These are phyloP conservation scores for Epicoccum sorghinum DNA, from an alignment of 2,329 filamentous ascomycete genomes.

Conservation along the genomic window DNA sequence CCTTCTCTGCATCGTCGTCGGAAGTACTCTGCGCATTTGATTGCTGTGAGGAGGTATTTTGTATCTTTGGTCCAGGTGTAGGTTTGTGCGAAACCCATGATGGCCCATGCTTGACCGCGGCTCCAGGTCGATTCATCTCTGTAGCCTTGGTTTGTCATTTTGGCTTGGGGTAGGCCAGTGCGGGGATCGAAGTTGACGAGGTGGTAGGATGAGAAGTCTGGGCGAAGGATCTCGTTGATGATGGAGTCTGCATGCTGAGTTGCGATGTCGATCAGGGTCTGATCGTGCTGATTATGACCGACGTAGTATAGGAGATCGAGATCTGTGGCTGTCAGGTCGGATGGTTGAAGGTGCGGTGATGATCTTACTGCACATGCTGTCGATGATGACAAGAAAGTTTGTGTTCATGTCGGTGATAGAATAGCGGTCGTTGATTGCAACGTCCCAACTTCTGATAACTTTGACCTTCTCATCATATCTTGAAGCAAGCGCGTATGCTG, in stretches of 20 bases:
- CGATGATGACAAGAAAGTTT: slow-evolving; percentile 52
- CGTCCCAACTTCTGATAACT: slow-evolving; percentile 59
- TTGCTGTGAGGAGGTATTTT: slow-evolving; percentile 53
- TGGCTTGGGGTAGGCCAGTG: slow-evolving; percentile 52
- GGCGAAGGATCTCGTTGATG: slow-evolving; percentile 43
- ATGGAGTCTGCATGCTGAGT: slow-evolving; percentile 48
- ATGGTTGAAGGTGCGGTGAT: neutral
- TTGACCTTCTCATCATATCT: slow-evolving; percentile 51
- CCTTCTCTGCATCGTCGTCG: slow-evolving; percentile 48
- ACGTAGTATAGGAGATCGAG: slow-evolving; percentile 50
- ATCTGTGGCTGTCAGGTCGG: slow-evolving; percentile 26
- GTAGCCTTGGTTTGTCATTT: slow-evolving; percentile 58
- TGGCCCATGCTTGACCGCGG: slow-evolving; percentile 58
- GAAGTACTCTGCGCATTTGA: slow-evolving; percentile 56
- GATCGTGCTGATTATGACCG: slow-evolving; percentile 37
- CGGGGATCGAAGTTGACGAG: slow-evolving; percentile 55
- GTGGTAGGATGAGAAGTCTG: slow-evolving; percentile 49
- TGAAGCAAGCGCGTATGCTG: slow-evolving; percentile 53
- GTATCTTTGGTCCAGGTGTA: slow-evolving; percentile 56
- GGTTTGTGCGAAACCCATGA: slow-evolving; percentile 56
- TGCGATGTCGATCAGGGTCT: slow-evolving; percentile 44
- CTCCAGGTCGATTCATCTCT: slow-evolving; percentile 54
- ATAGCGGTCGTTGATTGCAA: slow-evolving; percentile 46
- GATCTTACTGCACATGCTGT: slow-evolving; percentile 49
- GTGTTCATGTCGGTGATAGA: slow-evolving; percentile 44